phyloP scores from a whole-genome alignment of 2,329 filamentous ascomycete genomes.

The Hypocrella siamensis region DNA sequence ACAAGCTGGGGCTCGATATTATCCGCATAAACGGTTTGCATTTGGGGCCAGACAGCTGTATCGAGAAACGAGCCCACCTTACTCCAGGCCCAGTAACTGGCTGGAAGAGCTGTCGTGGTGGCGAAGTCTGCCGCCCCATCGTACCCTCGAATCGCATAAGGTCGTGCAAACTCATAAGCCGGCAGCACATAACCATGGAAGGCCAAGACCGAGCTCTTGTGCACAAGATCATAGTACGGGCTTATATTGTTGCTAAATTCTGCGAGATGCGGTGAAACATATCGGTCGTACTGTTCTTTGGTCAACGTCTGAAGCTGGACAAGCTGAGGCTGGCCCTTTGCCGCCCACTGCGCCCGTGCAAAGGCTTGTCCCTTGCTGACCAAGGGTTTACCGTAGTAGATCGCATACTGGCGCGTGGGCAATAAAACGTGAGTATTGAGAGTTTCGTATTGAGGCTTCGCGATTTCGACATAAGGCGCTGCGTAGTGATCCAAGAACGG shows the following conservation, averaged over 20 bases:
- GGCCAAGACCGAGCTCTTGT: conserved; percentile 46
- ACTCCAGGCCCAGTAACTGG: conserved; percentile 54
- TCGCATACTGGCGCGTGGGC: conserved; percentile 51
- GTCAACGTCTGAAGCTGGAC: conserved; percentile 45
- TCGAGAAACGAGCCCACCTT: conserved; percentile 57
- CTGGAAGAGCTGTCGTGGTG: conserved; percentile 54
- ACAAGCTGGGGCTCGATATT: conserved; percentile 92
- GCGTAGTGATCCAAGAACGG: conserved; percentile 81
- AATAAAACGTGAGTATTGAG: conserved; percentile 49
- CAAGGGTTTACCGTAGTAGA: conserved; percentile 61
- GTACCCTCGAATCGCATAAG: conserved; percentile 59
- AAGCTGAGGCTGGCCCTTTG: conserved; percentile 60
- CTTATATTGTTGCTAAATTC: conserved; percentile 38
- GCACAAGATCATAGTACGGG: conserved; percentile 59
- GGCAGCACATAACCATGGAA: conserved; percentile 63
- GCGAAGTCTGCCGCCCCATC: conserved; percentile 49
- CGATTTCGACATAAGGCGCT: conserved; percentile 64
- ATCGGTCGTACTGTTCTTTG: conserved; percentile 51
- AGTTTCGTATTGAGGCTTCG: conserved; percentile 57
- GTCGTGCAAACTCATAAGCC: conserved; percentile 55
- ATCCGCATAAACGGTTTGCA: conserved; percentile 68
- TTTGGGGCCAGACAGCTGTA: conserved; percentile 62
- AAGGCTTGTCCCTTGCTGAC: conserved; percentile 52
- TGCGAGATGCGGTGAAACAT: conserved; percentile 59
- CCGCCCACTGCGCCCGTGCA: conserved; percentile 60